Percentiles rank a stretch among this genome's conserved stretches.
phyloP scores from a whole-genome alignment of 2,329 filamentous ascomycete genomes.

The Neonectria punicea region DNA sequence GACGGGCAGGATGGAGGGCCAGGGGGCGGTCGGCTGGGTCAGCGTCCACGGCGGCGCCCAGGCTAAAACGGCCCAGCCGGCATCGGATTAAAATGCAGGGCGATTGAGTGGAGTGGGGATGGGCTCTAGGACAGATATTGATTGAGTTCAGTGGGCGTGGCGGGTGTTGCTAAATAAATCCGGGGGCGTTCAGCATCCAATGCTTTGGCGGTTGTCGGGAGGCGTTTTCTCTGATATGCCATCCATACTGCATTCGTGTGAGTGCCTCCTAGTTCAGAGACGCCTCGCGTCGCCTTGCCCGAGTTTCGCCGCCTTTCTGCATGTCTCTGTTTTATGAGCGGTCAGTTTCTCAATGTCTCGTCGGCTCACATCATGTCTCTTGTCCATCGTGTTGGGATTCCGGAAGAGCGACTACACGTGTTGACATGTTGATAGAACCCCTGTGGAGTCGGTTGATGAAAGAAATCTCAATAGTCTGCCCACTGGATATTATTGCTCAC shows the following conservation, averaged over 20 bases:
- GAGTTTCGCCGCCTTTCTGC: not conserved
- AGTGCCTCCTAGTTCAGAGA: not conserved
- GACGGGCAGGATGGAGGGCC: constrained; percentile 15
- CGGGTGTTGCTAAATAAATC: constrained; percentile 36
- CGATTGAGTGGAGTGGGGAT: constrained; percentile 1
- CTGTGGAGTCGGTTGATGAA: constrained; percentile 25
- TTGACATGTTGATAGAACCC: constrained; percentile 24
- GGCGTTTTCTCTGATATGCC: constrained; percentile 16
- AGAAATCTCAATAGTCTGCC: constrained; percentile 34
- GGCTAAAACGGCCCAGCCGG: constrained; percentile 34
- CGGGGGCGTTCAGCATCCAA: constrained; percentile 13
- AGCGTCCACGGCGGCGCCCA: constrained; percentile 27
- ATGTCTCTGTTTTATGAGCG: not conserved
- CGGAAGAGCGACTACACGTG: constrained; percentile 7
- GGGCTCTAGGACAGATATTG: constrained; percentile 2
- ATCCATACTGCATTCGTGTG: not conserved
- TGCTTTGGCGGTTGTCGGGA: constrained; percentile 19
- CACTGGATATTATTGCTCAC: constrained; percentile 21
- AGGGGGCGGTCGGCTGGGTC: not conserved
- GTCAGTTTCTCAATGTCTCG: not conserved
- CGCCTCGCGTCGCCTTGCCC: not conserved
- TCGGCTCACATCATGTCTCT: not conserved
- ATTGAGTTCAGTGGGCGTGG: constrained; percentile 22
- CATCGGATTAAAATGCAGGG: constrained; percentile 31
- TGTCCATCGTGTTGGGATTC: not conserved